A percentile compares a stretch with the other conserved stretches of the same genome.
Conservation (phyloP, 78 protist genomes). For the Chrysochromulina parva region DNA sequence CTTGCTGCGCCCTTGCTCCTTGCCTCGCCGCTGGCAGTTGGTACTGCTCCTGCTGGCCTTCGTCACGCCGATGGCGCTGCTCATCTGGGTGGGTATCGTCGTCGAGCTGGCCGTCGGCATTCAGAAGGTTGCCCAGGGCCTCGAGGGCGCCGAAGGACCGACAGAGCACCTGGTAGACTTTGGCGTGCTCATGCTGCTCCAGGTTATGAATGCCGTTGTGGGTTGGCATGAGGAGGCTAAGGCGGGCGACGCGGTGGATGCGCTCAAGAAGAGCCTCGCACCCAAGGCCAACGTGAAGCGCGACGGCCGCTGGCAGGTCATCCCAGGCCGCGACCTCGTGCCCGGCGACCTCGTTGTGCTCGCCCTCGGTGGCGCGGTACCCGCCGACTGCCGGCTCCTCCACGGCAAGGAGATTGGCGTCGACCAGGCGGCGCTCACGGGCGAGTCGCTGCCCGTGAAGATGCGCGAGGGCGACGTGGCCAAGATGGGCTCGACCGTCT, state of each 20-base stretch:
- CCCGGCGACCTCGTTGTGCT: constrained; percentile 53
- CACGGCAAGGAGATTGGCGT: not conserved
- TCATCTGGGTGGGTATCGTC: no score
- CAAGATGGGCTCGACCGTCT: constrained; percentile 75
- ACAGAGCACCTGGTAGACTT: constrained; percentile 2
- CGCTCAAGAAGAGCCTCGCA: constrained; percentile 71
- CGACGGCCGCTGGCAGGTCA: not conserved
- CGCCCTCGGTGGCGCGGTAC: constrained; percentile 1
- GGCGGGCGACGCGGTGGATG: constrained; percentile 87
- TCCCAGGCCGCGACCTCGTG: not conserved
- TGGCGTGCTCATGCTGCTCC: not conserved
- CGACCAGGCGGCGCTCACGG: constrained; percentile 49
- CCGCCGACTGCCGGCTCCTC: not conserved
- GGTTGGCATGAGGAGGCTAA: constrained; percentile 57
- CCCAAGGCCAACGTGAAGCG: not conserved
- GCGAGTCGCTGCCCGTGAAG: constrained; percentile 30
- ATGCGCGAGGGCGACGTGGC: constrained; percentile 12
- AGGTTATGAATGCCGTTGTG: not conserved
- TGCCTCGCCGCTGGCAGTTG: no score
- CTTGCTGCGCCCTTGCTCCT: no score
- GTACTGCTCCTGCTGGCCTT: no score
- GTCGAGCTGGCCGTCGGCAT: no score
- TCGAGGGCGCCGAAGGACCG: no score
- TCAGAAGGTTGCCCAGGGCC: no score
- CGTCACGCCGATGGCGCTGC: no score